Conservation (phyloP, 805 yeast genomes). For the Saccharomyces jurei region DNA sequence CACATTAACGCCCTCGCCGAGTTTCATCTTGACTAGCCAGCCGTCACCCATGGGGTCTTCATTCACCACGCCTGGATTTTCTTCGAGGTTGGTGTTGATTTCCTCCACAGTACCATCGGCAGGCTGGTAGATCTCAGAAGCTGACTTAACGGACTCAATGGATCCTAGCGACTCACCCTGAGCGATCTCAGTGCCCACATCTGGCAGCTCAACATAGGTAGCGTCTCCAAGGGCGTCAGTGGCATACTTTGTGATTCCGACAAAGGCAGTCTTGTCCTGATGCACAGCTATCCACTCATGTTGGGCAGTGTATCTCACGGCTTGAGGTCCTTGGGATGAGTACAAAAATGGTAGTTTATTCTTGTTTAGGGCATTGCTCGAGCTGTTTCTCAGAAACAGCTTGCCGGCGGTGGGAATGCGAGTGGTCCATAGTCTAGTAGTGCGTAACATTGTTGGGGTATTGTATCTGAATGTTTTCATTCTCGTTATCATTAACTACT, state of each 20-base stretch:
- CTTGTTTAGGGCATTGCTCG: slow-evolving; percentile 26
- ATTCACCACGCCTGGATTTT: slow-evolving; percentile 71
- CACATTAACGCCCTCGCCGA: slow-evolving; percentile 41
- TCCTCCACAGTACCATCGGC: slow-evolving; percentile 69
- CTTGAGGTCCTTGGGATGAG: slow-evolving; percentile 25
- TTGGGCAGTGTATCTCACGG: slow-evolving; percentile 68
- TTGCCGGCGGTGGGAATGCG: slow-evolving; percentile 1
- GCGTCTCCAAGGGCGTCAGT: slow-evolving; percentile 96
- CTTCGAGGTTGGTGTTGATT: slow-evolving; percentile 57
- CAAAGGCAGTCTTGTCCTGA: slow-evolving; percentile 70
- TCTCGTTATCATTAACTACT: background rate
- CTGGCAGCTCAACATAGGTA: slow-evolving; percentile 86
- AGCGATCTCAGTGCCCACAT: slow-evolving; percentile 50
- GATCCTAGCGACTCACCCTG: slow-evolving; percentile 84
- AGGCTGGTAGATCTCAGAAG: slow-evolving; percentile 88
- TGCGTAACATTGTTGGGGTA: slow-evolving; percentile 4
- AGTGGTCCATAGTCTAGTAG: background rate
- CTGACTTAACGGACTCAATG: slow-evolving; percentile 90
- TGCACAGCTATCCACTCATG: slow-evolving; percentile 94
- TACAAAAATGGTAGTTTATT: slow-evolving; percentile 27
- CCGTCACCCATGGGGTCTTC: slow-evolving; percentile 89
- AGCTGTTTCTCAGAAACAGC: slow-evolving; percentile 20
- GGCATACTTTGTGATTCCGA: slow-evolving; percentile 94
- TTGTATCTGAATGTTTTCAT: background rate
- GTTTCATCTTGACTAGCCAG: slow-evolving; percentile 78